These are phyloP conservation scores for Eutrema yunnanense DNA, from an alignment of 345 rosid genomes.

Conservation along the genomic window DNA sequence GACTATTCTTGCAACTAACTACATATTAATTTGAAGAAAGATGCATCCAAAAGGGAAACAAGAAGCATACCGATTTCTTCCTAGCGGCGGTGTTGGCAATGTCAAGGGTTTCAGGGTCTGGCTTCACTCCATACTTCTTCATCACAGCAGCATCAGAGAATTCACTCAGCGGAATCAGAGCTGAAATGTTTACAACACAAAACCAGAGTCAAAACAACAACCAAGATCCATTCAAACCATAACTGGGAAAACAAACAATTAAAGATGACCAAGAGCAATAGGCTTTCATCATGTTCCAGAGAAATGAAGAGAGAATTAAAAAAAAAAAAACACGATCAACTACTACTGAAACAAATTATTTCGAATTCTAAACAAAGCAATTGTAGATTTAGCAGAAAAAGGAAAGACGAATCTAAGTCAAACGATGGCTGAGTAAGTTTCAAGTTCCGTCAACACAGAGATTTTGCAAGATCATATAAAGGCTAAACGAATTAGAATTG, in stretches of 20 bases:
- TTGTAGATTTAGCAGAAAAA: not conserved
- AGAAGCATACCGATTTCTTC: constrained; percentile 43
- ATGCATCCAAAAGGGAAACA: not conserved
- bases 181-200: constrained; percentile 33
- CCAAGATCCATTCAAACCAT: not conserved
- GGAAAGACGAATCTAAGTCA: not conserved
- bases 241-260: not conserved
- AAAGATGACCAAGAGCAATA: not conserved
- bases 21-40: not conserved
- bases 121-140: constrained; percentile 73
- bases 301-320: not conserved
- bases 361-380: not conserved
- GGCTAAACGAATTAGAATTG: not conserved
- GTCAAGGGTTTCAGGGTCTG: constrained; percentile 72
- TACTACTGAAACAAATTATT: not conserved
- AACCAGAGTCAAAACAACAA: constrained; percentile 1
- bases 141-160: constrained; percentile 46
- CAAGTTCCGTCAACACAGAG: not conserved
- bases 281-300: not conserved
- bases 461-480: not conserved
- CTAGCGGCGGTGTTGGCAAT: constrained; percentile 48
- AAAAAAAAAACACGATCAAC: not conserved
- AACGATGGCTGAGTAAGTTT: constrained; percentile 3
- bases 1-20: not conserved
- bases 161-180: constrained; percentile 62